Percentiles rank a stretch among this genome's conserved stretches.
Evolutionary conservation across 2,329 filamentous ascomycete genomes (phyloP).

Genomic region (Scedosporium apiospermum): DNA sequence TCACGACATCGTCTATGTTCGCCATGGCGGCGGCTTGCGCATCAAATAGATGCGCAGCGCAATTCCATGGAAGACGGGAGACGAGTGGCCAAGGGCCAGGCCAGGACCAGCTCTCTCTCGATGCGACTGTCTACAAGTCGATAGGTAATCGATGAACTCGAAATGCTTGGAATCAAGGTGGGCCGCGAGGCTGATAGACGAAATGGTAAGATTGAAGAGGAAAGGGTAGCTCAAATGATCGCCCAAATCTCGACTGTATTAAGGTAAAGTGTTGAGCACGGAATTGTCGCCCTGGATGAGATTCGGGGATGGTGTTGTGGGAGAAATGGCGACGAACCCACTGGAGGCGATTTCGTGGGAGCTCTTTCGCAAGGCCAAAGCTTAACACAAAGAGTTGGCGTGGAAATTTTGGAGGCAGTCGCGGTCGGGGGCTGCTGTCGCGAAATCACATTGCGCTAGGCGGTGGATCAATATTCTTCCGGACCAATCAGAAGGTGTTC

Average conservation of each 20-base stretch:
- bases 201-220: background rate
- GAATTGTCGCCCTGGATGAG: background rate
- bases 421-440: conserved; percentile 26
- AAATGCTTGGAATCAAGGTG: background rate
- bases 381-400: conserved; percentile 14
- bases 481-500: conserved; percentile 8
- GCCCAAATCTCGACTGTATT: background rate
- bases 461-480: conserved; percentile 24
- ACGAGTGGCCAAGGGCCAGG: background rate
- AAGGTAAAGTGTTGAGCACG: background rate
- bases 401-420: conserved; percentile 29
- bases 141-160: background rate
- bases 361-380: background rate
- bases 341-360: background rate
- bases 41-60: conserved; percentile 5
- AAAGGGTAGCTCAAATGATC: background rate
- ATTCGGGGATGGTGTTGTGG: background rate
- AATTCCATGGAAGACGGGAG: background rate
- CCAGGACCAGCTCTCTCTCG: background rate
- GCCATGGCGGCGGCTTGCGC: conserved; percentile 12
- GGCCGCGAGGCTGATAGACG: background rate
- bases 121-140: background rate
- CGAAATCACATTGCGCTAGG: conserved; percentile 34
- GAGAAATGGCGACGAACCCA: background rate
- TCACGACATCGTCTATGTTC: conserved; percentile 54